Base-by-base conservation (phyloP, 371 early-diverging fungal species). In the Syncephalastrum monosporum region DNA sequence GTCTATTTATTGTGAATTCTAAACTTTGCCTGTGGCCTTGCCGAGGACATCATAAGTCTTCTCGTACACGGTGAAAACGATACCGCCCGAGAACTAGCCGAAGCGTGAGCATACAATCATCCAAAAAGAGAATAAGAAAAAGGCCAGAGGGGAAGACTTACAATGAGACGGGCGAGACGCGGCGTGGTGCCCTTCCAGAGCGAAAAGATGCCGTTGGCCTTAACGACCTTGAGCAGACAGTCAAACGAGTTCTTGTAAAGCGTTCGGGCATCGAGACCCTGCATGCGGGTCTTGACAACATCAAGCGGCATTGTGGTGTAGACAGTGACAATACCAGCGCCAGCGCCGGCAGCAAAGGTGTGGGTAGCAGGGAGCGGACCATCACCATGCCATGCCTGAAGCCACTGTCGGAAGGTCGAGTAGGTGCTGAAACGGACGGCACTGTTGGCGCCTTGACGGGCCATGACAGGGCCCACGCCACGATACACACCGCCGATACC, bases 141-240 rank as follows among this genome's bases (percentile, higher is more conserved):
- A 42, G 50, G 38, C 41, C 44, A 54, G 21, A 21, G 2, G 21
- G 21, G 21, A 12, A 5, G 14, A 68, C 88, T 84, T 82, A 91
- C 90, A 64, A 94, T 87, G 38, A 96, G 72, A 56, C 96, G 79
- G 2, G 91, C 82, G 41, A 96, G 74, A 45, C 96, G 79, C 27
- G 96, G 96, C 1, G 95, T 94, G 0, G 96, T 92, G 5, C 96
- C 97, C 70, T 89, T 92, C 96, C 96, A 97, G 46, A 97, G 75
- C 0, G 93, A 91, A 1, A 80, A 55, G 12, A 92, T 63, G 17
- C 95, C 95, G 55, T 93, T 94, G 14, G 82, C 79, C 55, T 77
- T 82, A 3, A 86, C 81, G 1, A 92, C 85, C 63, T 84, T 79
- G 63, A 83, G 73, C 4, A 85, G 69, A 65, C 95, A 95, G 59